Evolutionary conservation across 2,329 filamentous ascomycete species (phyloP), one percentile per base, ranked within the genome.

Genomic region (Colletotrichum somersetense): DNA sequence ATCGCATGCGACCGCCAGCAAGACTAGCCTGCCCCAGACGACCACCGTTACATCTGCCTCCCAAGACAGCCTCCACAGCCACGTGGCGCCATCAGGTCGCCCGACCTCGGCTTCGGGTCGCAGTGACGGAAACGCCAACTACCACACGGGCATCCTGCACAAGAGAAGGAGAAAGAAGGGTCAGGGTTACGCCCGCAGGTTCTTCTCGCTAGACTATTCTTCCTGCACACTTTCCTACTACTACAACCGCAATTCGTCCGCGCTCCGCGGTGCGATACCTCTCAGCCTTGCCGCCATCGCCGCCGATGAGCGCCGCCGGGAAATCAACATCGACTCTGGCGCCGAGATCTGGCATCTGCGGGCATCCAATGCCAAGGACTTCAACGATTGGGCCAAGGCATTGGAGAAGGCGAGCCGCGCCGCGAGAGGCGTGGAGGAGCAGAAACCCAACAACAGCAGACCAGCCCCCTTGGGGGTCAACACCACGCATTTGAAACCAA

Each of bases 161-260:
- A 99, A 99, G 87, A 91, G 96, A 77, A 90, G 95, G 75, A 90
- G 96, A 71, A 98, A 98, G 88, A 92, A 93, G 83, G 95, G 95
- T 57, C 96, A 98, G 81, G 96, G 96, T 55, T 97, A 95, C 81
- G 96, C 96, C 7, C 90, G 94, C 68, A 90, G 96, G 48, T 99
- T 96, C 86, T 99, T 99, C 83, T 98, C 96, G 0, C 87, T 99
- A 66, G 96, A 99, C 81, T 98, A 95, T 79, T 95, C 93, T 5
- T 95, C 96, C 0, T 97, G 93, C 73, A 98, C 96, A 0, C 85
- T 99, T 42, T 98, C 96, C 0, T 99, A 99, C 84, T 99, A 98
- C 80, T 93, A 97, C 79, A 96, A 96, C 80, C 92, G 94, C 57
- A 96, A 97, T 79, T 97, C 96, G 6, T 97, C 96, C 7, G 95